Conservation (phyloP, 352 stramenopile genomes). For the Blastocystis sp. region DNA sequence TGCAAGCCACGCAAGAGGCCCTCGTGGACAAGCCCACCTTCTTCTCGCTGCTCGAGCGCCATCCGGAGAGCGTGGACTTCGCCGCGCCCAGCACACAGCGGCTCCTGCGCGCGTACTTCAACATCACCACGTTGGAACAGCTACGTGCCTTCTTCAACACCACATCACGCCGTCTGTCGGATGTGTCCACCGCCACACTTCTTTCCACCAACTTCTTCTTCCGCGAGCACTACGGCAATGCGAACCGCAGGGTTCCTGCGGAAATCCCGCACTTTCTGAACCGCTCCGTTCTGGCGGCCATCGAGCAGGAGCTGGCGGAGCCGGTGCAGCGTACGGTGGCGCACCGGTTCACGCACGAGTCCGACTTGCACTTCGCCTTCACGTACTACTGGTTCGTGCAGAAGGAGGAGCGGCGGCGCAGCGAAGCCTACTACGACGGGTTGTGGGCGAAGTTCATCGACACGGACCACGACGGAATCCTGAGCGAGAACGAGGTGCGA, state of each 20-base stretch:
- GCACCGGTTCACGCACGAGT: conserved; percentile 83
- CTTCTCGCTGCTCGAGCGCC: neutral
- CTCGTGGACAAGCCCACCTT: neutral
- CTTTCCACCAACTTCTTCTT: conserved; percentile 87
- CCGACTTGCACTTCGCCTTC: conserved; percentile 92
- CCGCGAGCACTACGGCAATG: conserved; percentile 82
- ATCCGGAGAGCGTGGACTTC: neutral
- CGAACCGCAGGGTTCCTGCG: conserved; percentile 80
- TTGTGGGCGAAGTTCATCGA: conserved; percentile 85
- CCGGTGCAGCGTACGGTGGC: conserved; percentile 79
- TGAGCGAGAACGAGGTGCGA: conserved; percentile 84
- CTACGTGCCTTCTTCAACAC: neutral
- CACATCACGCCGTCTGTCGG: conserved; percentile 70
- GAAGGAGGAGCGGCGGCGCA: conserved; percentile 78
- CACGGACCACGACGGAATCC: conserved; percentile 82
- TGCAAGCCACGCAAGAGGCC: neutral
- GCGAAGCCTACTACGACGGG: conserved; percentile 75
- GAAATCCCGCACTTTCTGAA: conserved; percentile 91
- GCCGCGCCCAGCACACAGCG: neutral
- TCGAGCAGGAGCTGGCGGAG: conserved; percentile 76
- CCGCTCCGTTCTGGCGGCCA: conserved; percentile 80
- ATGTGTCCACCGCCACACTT: conserved; percentile 86
- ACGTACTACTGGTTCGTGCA: conserved; percentile 89
- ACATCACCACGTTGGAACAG: neutral
- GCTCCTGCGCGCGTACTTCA: neutral